Evolutionary conservation across 345 rosid genomes (phyloP).

Genomic region (Populus pruinosa): DNA sequence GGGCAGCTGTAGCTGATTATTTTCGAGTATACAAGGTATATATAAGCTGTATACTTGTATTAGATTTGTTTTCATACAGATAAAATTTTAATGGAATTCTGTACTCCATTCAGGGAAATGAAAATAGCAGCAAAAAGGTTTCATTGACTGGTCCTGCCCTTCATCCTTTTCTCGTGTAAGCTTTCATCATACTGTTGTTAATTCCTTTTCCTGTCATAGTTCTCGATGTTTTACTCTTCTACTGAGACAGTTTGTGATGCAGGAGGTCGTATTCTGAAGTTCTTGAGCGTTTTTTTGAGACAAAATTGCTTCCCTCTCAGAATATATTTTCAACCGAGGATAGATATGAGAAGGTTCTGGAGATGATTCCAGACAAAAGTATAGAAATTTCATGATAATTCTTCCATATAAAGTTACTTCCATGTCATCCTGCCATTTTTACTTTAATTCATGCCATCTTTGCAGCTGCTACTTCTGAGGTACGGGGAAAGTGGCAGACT

Average conservation of each 20-base stretch:
- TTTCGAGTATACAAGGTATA: conserved; percentile 78
- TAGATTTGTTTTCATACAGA: background rate
- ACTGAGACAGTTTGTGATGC: conserved; percentile 24
- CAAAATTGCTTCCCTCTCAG: conserved; percentile 59
- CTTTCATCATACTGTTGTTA: conserved; percentile 11
- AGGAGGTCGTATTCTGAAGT: conserved; percentile 85
- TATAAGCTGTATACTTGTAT: background rate
- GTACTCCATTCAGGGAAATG: conserved; percentile 60
- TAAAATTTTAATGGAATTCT: conserved; percentile 7
- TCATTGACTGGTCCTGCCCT: conserved; percentile 63
- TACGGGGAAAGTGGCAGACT: conserved; percentile 80
- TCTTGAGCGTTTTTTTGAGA: conserved; percentile 70
- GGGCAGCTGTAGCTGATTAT: conserved; percentile 86
- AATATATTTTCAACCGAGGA: conserved; percentile 62
- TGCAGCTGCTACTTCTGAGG: conserved; percentile 72
- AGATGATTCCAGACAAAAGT: conserved; percentile 85
- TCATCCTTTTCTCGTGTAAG: conserved; percentile 93
- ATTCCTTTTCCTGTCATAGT: background rate
- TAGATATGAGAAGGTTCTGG: conserved; percentile 78
- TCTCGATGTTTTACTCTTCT: conserved; percentile 6
- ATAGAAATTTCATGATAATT: conserved; percentile 9
- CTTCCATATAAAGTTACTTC: background rate
- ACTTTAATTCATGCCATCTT: background rate
- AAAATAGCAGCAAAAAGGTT: conserved; percentile 69
- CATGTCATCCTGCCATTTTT: conserved; percentile 3